Base-by-base conservation (phyloP, 2,329 filamentous ascomycete species). In the Pseudogymnoascus sp. region DNA sequence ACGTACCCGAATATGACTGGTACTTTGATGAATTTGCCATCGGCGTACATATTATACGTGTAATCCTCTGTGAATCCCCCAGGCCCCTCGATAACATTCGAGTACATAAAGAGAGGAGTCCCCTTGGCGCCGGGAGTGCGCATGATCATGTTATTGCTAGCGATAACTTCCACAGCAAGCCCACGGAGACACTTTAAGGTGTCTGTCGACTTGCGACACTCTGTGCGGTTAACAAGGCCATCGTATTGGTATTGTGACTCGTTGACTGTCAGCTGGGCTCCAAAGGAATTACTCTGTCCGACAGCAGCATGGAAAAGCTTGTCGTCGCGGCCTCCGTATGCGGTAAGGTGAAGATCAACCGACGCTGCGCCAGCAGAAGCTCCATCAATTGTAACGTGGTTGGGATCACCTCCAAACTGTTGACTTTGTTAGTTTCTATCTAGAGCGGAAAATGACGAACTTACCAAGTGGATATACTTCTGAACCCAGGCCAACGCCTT, bases 21-120 rank as follows among this genome's bases (percentile, higher is more conserved):
- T 0, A 87, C 77, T 28, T 77, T 77, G 65, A 84, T 71, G 71
- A 84, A 83, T 5, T 77, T 78, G 0, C 81, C 82, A n/a, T 78
- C 60, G 1, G 72, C 69, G 60, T 82, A 84, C 0, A 77, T 69
- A 1, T 72, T 75, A 65, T 85, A 84, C 0, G 82, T 79, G 16
- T 78, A 74, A 63, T 83, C 80, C 0, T 69, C 72, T 3, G 85
- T 74, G 12, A 86, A 72, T n/a, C 79, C 76, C 1, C 78, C 77
- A 49, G 23, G 43, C 23, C 43, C 43, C 66, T 88, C 85, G 2
- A 87, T 71, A 0, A 80, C 77, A 0, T 84, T 82, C 6, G 79
- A 76, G 74, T 81, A 86, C 74, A 80, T 81, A 71, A 79, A 85
- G 0, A 79, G 63, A 0, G 83, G 82, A 4, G 70, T 66, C 0